A percentile compares a stretch with the other conserved stretches of the same genome.
phyloP scores from a whole-genome alignment of 345 rosid genomes.

The Chamaenerion angustifolium region DNA sequence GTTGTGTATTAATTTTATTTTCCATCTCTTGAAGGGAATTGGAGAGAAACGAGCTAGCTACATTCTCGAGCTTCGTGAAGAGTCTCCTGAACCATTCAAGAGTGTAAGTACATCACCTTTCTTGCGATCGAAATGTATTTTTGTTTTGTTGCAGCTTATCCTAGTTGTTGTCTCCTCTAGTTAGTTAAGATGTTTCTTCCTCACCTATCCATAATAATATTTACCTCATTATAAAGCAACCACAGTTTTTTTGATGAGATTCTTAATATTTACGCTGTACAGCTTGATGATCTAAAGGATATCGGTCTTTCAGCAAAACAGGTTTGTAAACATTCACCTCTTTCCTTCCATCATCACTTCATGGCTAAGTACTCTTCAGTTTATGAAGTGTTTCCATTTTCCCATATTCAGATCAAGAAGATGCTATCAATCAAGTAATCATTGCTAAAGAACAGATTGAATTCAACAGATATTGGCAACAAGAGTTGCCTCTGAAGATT shows the following conservation, averaged over 20 bases:
- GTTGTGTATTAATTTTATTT: neutral
- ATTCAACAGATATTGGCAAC: too few species aligned
- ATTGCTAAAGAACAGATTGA: too few species aligned
- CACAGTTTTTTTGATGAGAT: neutral
- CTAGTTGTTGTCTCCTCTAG: neutral
- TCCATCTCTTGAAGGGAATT: conserved; percentile 39
- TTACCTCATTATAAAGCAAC: too few species aligned
- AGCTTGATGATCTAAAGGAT: conserved; percentile 57
- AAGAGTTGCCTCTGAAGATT: too few species aligned
- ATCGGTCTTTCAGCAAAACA: conserved; percentile 72
- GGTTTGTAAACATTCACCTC: conserved; percentile 15
- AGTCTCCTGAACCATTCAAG: conserved; percentile 52
- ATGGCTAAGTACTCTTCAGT: neutral
- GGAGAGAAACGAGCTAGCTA: conserved; percentile 66
- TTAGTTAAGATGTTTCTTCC: too few species aligned
- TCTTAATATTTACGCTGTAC: conserved; percentile 5
- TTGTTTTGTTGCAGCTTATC: neutral
- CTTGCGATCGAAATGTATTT: too few species aligned
- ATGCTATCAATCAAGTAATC: too few species aligned
- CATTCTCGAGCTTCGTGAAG: conserved; percentile 52
- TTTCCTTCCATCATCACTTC: neutral
- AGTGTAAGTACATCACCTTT: conserved; percentile 24
- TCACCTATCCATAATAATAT: too few species aligned
- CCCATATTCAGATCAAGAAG: too few species aligned
- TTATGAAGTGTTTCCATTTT: too few species aligned